Conservation (phyloP, 352 stramenopile species). For the Phytophthora hibernalis region DNA sequence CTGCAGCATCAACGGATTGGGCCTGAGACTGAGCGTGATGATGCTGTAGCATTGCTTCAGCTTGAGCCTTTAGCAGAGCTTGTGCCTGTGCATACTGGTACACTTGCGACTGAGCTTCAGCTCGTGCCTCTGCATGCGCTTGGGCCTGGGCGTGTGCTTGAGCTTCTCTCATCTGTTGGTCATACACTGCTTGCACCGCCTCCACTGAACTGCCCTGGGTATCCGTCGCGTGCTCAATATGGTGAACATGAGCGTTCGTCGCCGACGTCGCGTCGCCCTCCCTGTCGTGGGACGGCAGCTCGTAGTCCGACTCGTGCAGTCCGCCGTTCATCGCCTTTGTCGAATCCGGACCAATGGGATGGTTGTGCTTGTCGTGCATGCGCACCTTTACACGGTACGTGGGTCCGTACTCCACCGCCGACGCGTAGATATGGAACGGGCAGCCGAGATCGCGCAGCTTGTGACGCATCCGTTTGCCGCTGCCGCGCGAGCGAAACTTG, state of each 20-base stretch:
- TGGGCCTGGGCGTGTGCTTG: constrained; percentile 47
- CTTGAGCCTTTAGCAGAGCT: constrained; percentile 32
- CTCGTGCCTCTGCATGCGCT: constrained; percentile 37
- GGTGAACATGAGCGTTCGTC: constrained; percentile 22
- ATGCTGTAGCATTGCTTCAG: constrained; percentile 36
- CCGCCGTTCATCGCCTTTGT: constrained; percentile 56
- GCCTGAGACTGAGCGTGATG: constrained; percentile 30
- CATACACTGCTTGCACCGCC: constrained; percentile 23
- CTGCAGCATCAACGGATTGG: constrained; percentile 37
- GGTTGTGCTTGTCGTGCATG: constrained; percentile 79
- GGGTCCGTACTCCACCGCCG: constrained; percentile 62
- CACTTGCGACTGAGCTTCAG: constrained; percentile 45
- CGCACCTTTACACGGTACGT: constrained; percentile 82
- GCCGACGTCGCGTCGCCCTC: constrained; percentile 6
- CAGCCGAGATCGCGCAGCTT: constrained; percentile 79
- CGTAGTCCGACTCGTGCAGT: constrained; percentile 71
- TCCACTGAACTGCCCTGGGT: constrained; percentile 16
- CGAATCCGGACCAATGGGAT: constrained; percentile 72
- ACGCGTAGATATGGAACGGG: constrained; percentile 84
- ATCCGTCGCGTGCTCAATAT: constrained; percentile 33
- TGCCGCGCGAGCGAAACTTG: constrained; percentile 80
- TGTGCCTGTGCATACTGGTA: constrained; percentile 44
- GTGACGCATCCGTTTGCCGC: constrained; percentile 70
- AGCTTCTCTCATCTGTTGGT: constrained; percentile 37
- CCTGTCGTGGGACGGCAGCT: constrained; percentile 39